Evolutionary conservation across 768 basidiomycete genomes (phyloP).

Genomic region (Leccinum uliginosum): DNA sequence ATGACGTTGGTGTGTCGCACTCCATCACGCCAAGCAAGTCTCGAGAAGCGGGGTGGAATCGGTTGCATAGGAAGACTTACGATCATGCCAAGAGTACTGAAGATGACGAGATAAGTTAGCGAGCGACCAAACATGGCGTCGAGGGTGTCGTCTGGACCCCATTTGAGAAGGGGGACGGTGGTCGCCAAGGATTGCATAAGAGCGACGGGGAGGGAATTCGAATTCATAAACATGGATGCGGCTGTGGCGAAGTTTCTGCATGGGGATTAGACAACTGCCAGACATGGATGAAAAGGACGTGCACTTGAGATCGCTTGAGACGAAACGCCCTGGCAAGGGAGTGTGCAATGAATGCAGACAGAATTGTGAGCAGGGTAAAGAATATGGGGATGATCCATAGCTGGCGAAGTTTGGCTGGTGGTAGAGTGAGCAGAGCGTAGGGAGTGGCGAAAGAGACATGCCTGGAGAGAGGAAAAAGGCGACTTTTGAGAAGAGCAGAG

Average conservation of each 20-base stretch:
- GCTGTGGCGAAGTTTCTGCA: conserved; percentile 73
- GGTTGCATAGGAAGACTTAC: conserved; percentile 40
- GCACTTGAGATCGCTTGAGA: conserved; percentile 76
- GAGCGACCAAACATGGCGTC: conserved; percentile 91
- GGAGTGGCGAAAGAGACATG: conserved; percentile 23
- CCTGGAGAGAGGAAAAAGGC: conserved; percentile 87
- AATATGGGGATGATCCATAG: conserved; percentile 85
- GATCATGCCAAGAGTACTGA: conserved; percentile 94
- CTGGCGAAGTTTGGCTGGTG: conserved; percentile 66
- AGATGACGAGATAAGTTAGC: conserved; percentile 84
- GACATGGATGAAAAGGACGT: conserved; percentile 14
- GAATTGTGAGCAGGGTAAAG: conserved; percentile 69
- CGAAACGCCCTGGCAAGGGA: conserved; percentile 57
- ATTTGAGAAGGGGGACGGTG: conserved; percentile 77
- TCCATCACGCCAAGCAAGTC: background rate
- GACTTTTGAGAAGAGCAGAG: conserved; percentile 90
- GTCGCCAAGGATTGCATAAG: conserved; percentile 87
- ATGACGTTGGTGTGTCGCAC: background rate
- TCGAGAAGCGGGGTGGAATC: background rate
- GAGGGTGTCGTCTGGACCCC: conserved; percentile 75
- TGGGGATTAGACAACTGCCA: background rate
- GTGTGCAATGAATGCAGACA: conserved; percentile 69
- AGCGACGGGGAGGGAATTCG: conserved; percentile 92
- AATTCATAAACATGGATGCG: conserved; percentile 89
- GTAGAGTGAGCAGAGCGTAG: background rate